Conservation (phyloP, 495 filamentous ascomycete genomes). For the Rostrohypoxylon terebratum region DNA sequence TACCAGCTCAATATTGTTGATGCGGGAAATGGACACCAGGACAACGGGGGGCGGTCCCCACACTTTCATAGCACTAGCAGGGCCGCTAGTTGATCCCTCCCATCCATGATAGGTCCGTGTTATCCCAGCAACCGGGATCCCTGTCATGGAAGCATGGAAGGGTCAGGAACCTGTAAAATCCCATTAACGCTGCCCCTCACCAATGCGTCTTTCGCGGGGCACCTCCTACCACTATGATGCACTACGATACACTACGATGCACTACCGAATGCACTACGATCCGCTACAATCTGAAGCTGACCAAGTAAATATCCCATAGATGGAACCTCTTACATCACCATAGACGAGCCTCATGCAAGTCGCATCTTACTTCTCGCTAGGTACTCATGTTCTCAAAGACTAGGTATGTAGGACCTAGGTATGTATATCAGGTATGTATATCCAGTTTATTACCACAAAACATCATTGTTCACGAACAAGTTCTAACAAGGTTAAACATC, state of each 20-base stretch:
- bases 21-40: constrained; percentile 44
- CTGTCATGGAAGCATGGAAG: constrained; percentile 14
- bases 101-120: constrained; percentile 33
- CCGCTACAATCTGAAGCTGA: background rate
- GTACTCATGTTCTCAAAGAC: background rate
- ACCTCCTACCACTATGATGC: background rate
- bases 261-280: background rate
- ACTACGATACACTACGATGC: background rate
- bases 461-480: background rate
- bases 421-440: too few relatives aligned
- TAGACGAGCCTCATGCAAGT: background rate
- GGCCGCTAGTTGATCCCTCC: constrained; percentile 26
- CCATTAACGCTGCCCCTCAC: constrained; percentile 20
- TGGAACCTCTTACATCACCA: background rate
- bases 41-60: constrained; percentile 37
- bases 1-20: constrained; percentile 33
- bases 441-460: background rate
- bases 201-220: background rate
- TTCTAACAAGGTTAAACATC: background rate
- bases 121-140: constrained; percentile 13
- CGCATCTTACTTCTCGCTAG: background rate
- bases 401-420: too few relatives aligned
- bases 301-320: constrained; percentile 18
- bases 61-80: constrained; percentile 22
- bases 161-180: constrained; percentile 15